These are phyloP conservation scores for Hyphopichia buzzinii DNA, from an alignment of 1,139 yeast species.

Conservation along the genomic window DNA sequence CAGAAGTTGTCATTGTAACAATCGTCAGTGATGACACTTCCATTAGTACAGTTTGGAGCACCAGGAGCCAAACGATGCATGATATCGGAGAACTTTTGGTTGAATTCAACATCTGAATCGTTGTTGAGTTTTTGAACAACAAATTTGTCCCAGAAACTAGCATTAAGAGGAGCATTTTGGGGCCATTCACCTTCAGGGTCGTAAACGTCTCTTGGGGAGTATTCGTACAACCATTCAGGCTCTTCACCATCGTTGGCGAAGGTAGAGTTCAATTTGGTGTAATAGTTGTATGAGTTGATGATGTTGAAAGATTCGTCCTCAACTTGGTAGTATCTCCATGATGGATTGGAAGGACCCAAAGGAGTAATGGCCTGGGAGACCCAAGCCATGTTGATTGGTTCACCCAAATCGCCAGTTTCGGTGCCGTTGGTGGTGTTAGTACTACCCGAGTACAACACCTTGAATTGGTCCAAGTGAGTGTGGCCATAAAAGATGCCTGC, in stretches of 20 bases:
- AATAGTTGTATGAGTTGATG: constrained; percentile 59
- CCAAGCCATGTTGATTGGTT: constrained; percentile 60
- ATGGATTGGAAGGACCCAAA: constrained; percentile 55
- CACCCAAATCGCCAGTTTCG: constrained; percentile 32
- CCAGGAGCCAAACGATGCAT: constrained; percentile 55
- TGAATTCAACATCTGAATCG: constrained; percentile 34
- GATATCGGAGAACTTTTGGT: constrained; percentile 46
- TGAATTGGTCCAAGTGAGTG: constrained; percentile 69
- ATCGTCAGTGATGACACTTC: constrained; percentile 24
- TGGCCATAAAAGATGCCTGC: constrained; percentile 72
- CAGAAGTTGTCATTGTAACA: constrained; percentile 47
- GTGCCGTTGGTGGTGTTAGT: too few relatives aligned
- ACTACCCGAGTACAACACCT: constrained; percentile 46
- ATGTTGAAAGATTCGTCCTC: constrained; percentile 62
- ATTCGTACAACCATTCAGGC: constrained; percentile 55
- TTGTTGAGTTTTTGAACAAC: constrained; percentile 33
- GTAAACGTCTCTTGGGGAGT: constrained; percentile 52
- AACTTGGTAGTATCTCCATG: constrained; percentile 72
- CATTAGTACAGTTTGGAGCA: constrained; percentile 42
- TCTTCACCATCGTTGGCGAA: constrained; percentile 47
- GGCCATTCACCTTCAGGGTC: constrained; percentile 52
- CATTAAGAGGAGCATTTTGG: constrained; percentile 49
- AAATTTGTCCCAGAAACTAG: constrained; percentile 53
- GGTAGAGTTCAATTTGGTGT: constrained; percentile 51
- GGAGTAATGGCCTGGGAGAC: constrained; percentile 69